A percentile compares a stretch with the other conserved stretches of the same genome.
Conservation (phyloP, 768 basidiomycete species). For the Suillus tomentosus region DNA sequence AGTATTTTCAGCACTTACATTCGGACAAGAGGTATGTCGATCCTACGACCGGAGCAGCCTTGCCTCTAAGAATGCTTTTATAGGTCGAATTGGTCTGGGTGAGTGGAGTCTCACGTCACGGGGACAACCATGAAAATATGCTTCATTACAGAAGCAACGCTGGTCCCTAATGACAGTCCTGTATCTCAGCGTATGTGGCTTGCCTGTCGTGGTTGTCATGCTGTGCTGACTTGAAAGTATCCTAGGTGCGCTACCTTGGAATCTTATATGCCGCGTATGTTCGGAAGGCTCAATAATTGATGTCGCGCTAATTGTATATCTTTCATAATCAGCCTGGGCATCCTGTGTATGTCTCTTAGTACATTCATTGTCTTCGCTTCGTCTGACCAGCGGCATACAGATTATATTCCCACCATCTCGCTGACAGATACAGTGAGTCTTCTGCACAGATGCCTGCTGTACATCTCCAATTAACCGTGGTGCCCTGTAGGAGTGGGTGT, state of each 20-base stretch:
- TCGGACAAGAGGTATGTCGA: not conserved
- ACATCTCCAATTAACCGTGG: not conserved
- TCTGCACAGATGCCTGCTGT: not conserved
- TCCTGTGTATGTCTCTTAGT: not conserved
- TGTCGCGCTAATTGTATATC: not conserved
- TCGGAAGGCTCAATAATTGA: not conserved
- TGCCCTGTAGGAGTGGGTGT: not conserved
- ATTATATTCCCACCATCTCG: not conserved
- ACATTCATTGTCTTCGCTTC: not conserved
- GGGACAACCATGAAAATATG: not conserved
- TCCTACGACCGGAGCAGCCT: not conserved
- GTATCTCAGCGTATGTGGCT: not conserved
- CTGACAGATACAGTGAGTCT: not conserved
- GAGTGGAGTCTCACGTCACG: not conserved
- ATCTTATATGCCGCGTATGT: not conserved
- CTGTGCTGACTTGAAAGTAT: not conserved
- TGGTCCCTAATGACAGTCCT: not conserved
- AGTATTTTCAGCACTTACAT: not conserved
- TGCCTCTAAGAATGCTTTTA: not conserved
- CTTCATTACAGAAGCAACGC: not conserved
- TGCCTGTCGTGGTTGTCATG: not conserved
- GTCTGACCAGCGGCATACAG: not conserved
- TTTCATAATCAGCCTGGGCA: not conserved
- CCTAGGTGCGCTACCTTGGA: not conserved
- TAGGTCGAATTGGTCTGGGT: not conserved